phyloP scores from a whole-genome alignment of 2,329 filamentous ascomycete genomes.

The Coccinonectria pachysandricola region DNA sequence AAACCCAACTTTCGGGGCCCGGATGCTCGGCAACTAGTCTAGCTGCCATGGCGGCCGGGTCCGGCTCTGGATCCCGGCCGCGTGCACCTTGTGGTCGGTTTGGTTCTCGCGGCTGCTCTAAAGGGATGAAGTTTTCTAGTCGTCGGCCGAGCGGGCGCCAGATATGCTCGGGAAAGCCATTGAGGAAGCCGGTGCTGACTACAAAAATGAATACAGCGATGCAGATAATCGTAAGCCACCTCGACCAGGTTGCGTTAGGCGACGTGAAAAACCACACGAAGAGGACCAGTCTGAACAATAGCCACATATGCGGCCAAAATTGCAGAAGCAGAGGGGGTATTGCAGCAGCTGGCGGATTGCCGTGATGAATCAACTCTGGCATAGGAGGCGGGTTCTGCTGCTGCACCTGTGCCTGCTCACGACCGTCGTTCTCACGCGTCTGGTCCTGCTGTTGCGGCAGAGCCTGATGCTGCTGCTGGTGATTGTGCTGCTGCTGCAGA shows the following conservation, averaged over 20 bases:
- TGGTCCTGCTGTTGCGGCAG: slow-evolving; percentile 19
- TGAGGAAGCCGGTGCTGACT: slow-evolving; percentile 49
- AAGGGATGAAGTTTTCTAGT: slow-evolving; percentile 47
- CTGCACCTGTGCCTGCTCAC: slow-evolving; percentile 11
- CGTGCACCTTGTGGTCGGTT: too few relatives aligned
- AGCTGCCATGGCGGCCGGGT: slow-evolving; percentile 43
- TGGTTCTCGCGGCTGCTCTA: slow-evolving; percentile 36
- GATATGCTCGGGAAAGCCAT: slow-evolving; percentile 41
- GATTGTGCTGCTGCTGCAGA: slow-evolving; percentile 8
- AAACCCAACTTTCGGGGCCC: slow-evolving; percentile 22
- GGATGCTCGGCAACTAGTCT: slow-evolving; percentile 37
- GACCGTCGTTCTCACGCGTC: slow-evolving; percentile 7
- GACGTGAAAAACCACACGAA: slow-evolving; percentile 59
- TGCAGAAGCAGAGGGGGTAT: slow-evolving; percentile 24
- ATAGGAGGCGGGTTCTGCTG: slow-evolving; percentile 12
- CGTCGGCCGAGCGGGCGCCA: slow-evolving; percentile 49
- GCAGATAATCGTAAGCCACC: slow-evolving; percentile 45
- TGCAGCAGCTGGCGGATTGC: slow-evolving; percentile 28
- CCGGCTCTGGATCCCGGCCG: slow-evolving; percentile 18
- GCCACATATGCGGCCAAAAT: slow-evolving; percentile 53
- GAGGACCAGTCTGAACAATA: slow-evolving; percentile 44
- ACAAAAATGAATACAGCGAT: slow-evolving; percentile 47
- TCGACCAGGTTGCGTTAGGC: slow-evolving; percentile 46
- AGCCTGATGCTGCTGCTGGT: slow-evolving; percentile 8
- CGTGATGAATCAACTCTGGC: slow-evolving; percentile 22